phyloP scores from a whole-genome alignment of 257 asterid species.

The Ehretia macrophylla region DNA sequence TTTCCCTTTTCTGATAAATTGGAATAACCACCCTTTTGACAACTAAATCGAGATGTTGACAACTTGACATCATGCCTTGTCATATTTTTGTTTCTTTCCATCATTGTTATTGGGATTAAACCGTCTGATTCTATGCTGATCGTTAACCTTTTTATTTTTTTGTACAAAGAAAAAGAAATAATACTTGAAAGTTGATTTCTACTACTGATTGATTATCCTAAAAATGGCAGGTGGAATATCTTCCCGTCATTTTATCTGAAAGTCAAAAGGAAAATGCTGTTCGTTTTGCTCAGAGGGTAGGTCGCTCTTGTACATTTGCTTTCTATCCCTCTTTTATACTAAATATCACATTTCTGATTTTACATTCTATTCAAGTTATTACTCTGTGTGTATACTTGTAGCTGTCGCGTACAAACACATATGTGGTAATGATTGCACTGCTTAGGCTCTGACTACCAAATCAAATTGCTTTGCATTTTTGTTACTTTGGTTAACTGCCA shows the following conservation, averaged over 20 bases:
- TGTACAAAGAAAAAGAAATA: background rate
- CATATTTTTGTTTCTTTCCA: too few species aligned
- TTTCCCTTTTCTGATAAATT: too few species aligned
- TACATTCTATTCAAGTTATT: too few species aligned
- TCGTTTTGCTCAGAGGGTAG: conserved; percentile 76
- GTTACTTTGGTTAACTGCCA: too few species aligned
- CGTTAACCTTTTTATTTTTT: background rate
- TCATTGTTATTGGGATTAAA: background rate
- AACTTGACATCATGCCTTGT: too few species aligned
- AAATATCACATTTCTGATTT: background rate
- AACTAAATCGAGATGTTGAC: too few species aligned
- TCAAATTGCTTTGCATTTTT: too few species aligned
- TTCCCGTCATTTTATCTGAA: conserved; percentile 78
- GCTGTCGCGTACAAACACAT: too few species aligned
- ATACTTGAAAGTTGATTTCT: background rate
- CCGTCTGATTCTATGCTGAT: background rate
- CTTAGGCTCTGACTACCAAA: too few species aligned
- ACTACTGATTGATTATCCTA: background rate
- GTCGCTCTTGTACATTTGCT: conserved; percentile 12
- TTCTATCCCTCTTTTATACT: conserved; percentile 9
- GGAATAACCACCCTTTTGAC: too few species aligned
- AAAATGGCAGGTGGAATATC: conserved; percentile 77
- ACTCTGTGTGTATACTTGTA: too few species aligned
- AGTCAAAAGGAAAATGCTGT: conserved; percentile 68
- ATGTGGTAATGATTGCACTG: too few species aligned